Conservation (phyloP, 108 stramenopile species). For the Bacterosira constricta region DNA sequence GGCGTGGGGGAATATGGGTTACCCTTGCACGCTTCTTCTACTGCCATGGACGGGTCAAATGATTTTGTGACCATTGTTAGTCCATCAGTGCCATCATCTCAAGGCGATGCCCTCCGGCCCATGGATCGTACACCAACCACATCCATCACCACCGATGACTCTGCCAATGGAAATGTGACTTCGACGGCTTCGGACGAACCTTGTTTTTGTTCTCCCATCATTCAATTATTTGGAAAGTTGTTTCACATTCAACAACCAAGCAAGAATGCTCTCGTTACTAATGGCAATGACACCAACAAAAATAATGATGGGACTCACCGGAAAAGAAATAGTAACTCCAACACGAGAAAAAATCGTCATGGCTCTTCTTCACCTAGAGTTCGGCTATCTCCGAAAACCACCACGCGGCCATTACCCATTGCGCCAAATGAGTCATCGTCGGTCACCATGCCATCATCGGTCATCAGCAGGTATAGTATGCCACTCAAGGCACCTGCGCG, state of each 20-base stretch:
- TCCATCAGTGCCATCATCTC: background rate
- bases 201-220: slow-evolving; percentile 34
- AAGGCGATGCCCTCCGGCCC: too few species aligned
- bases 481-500: slow-evolving; percentile 38
- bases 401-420: background rate
- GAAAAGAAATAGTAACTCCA: too few species aligned
- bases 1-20: background rate
- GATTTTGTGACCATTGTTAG: background rate
- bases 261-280: background rate
- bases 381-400: background rate
- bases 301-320: background rate
- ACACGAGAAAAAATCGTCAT: background rate
- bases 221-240: slow-evolving; percentile 16
- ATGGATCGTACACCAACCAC: background rate
- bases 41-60: background rate
- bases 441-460: background rate
- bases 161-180: background rate
- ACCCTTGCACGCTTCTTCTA: background rate
- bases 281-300: background rate
- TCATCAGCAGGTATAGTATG: slow-evolving; percentile 24
- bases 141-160: background rate
- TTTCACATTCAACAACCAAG: slow-evolving; percentile 5
- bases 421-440: background rate
- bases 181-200: background rate
- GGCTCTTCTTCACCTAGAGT: too few species aligned